Conservation (phyloP, 1,139 yeast species). For the Taphrina sp. region DNA sequence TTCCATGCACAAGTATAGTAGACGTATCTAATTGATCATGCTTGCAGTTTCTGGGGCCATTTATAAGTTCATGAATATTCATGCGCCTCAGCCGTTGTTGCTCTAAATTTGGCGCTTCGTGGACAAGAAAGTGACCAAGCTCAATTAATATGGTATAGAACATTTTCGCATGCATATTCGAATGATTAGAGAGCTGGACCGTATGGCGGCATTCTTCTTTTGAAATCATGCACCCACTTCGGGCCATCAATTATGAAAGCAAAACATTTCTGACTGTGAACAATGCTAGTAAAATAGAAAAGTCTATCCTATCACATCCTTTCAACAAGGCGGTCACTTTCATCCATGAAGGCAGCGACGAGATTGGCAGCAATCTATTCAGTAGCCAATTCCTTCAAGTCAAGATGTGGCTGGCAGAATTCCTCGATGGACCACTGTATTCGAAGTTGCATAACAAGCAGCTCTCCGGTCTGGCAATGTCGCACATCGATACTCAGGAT, state of each 20-base stretch:
- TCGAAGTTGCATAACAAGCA: not conserved
- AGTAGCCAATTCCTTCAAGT: slow-evolving; percentile 1
- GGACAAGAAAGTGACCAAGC: no score
- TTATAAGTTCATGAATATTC: no score
- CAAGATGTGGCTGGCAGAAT: not conserved
- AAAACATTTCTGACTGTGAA: slow-evolving; percentile 3
- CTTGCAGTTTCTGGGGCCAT: no score
- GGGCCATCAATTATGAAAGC: not conserved
- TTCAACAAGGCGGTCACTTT: slow-evolving; percentile 13
- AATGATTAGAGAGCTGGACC: no score
- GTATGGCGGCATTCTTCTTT: no score
- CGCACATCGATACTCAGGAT: slow-evolving; percentile 9
- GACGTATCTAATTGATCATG: no score
- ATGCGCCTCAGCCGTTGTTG: no score
- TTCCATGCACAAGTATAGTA: no score
- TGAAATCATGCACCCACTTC: slow-evolving; percentile 23
- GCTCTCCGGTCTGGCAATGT: slow-evolving; percentile 2
- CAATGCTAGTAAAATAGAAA: not conserved
- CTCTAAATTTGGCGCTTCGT: no score
- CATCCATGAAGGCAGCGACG: not conserved
- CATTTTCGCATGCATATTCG: no score
- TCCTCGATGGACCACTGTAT: slow-evolving; percentile 4
- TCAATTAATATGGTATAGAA: no score
- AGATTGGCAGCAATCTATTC: not conserved
- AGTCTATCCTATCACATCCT: slow-evolving; percentile 8